Base-by-base conservation (phyloP, 2,329 filamentous ascomycete genomes). In the Cercospora sesami region DNA sequence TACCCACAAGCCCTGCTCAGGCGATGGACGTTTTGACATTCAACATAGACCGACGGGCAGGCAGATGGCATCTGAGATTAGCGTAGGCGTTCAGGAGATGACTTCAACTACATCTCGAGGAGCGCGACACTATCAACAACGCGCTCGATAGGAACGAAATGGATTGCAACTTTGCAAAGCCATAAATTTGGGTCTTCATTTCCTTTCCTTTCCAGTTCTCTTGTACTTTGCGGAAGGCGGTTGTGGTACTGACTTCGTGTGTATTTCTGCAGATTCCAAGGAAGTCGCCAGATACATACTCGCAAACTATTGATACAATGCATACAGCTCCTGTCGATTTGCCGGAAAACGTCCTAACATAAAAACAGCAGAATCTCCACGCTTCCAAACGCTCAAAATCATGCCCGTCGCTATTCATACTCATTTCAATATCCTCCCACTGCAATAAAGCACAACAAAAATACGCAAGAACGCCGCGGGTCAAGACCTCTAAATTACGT, bases 61-160 rank as follows among this genome's bases (percentile, higher is more conserved):
- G 68, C 69, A 62, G 67, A 60, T 62, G 68, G 66, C 65, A 70
- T 70, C 68, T 72, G 64, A 71, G 63, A 69, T 68, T 73, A 73
- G 72, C 72, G 72, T 72, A 65, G 72, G 72, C 72, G 72, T 73
- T 73, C 68, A 61, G 68, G 72, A 73, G 71, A 73, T 73, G 71
- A 69, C 64, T 69, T 73, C 71, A 73, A 73, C 71, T 72, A 68
- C 71, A 73, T 73, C 69, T 73, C 70, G 63, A 60, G 36, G 65
- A 61, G 70, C 70, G 69, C 65, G 65, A 69, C 63, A 53, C 59
- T 65, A 71, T 63, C 55, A 66, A 63, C 57, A 68, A 67, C 57
- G 69, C 71, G 71, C 71, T 72, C 68, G 67, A 69, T 71, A 72
- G 67, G 63, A 70, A 67, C 64, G 67, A 69, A 69, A 68, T 66